Evolutionary conservation across 164 flowering plant species (phyloP), one percentile per base, ranked within the genome.

Genomic region (Chimonanthus salicifolius): DNA sequence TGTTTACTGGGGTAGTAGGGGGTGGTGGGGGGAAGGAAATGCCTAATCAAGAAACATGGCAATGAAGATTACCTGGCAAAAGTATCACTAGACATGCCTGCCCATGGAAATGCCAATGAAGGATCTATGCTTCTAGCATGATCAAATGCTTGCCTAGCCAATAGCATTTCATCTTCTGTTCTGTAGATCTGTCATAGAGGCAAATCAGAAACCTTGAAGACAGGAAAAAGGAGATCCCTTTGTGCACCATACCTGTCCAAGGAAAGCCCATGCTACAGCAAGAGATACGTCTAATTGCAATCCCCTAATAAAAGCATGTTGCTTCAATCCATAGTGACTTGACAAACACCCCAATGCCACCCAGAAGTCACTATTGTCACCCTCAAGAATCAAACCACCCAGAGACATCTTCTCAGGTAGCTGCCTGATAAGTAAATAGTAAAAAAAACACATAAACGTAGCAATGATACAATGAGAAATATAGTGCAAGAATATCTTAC

Each of bases 61-160:
- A 54, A 73, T 2, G 65, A 71, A 15, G 45, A 76, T 44, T 78
- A 93, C 99, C 97, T 83, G 76, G 80, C 70, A 78, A 74, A 66
- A 67, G 75, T 71, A 85, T 89, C 91, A 64, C 88, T 87, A 67
- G 98, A 85, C 97, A 94, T 92, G 84, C 96, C 93, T 11, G 99
- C 99, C 99, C 99, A 93, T 71, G 99, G 98, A 73, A 95, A 82
- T 67, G 99, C 88, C 80, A 95, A 92, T 46, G 90, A 88, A 79
- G 99, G 99, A 85, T 95, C 98, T 80, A 93, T 88, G 79, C 99
- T 93, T 83, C 99, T 88, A 60, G 97, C 92, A 84, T 81, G 89
- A 82, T 95, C 97, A 88, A 95, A 93, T 66, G 98, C 91, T 80
- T 85, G 91, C 71, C 80, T 82, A 33, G 94, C 86, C 84, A 91